Evolutionary conservation across 345 rosid genomes (phyloP).

Genomic region (Eucalyptus regnans): DNA sequence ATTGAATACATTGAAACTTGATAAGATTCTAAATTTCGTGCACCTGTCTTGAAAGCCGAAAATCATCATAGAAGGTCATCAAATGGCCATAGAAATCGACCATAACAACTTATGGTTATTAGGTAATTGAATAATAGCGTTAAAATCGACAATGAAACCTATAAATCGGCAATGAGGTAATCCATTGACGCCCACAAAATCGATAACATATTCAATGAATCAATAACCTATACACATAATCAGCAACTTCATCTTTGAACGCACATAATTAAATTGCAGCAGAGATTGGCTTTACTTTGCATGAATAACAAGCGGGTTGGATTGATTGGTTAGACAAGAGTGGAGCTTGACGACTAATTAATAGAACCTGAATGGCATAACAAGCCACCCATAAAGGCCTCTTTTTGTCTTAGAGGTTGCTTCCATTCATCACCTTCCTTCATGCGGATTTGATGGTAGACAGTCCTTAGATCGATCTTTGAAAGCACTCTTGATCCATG

Average conservation of each 20-base stretch:
- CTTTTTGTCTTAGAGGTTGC: no score
- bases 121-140: not conserved
- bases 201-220: not conserved
- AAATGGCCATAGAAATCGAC: no score
- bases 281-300: not conserved
- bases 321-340: not conserved
- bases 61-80: not conserved
- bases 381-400: no score
- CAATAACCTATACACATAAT: not conserved
- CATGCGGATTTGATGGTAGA: no score
- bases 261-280: no score
- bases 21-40: not conserved
- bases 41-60: not conserved
- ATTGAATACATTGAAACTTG: not conserved
- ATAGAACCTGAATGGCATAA: no score
- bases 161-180: not conserved
- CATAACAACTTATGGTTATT: not conserved
- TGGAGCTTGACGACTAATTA: not conserved
- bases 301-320: accelerated
- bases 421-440: no score
- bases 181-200: accelerated
- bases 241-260: not conserved
- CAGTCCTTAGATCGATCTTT: no score
- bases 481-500: no score
- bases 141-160: not conserved